Evolutionary conservation across 306 rosid species (phyloP).

Genomic region (Crataegus laevigata): DNA sequence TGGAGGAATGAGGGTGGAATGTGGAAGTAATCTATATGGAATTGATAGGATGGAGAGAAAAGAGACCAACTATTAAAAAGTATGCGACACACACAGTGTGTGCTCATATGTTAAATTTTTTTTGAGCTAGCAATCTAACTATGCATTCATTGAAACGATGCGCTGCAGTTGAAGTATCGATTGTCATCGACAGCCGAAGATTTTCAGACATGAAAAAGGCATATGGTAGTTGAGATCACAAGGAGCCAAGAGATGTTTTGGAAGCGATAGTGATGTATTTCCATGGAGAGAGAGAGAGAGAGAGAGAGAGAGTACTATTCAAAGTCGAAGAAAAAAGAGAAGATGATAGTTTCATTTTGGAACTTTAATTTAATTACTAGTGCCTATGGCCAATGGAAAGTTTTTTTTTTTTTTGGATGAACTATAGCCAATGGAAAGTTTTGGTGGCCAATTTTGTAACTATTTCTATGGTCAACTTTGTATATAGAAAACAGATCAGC

Average conservation of each 20-base stretch:
- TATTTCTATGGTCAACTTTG: background rate
- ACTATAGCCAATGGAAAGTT: background rate
- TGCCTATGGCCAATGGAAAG: background rate
- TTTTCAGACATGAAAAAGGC: conserved; percentile 18
- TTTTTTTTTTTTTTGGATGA: too few species aligned
- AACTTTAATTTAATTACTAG: background rate
- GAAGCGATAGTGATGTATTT: conserved; percentile 23
- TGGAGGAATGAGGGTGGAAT: too few species aligned
- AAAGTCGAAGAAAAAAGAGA: too few species aligned
- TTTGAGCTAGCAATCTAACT: too few species aligned
- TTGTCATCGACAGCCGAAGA: conserved; percentile 5
- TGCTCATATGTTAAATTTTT: too few species aligned
- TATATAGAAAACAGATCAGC: background rate
- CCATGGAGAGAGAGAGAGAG: background rate
- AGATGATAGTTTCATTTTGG: too few species aligned
- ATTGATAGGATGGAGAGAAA: too few species aligned
- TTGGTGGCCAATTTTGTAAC: background rate
- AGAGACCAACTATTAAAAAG: too few species aligned
- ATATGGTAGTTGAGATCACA: conserved; percentile 18
- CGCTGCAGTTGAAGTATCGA: conserved; percentile 22
- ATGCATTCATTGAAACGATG: conserved; percentile 11
- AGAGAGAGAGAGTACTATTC: background rate
- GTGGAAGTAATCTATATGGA: too few species aligned
- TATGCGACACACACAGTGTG: too few species aligned
- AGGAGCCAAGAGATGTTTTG: conserved; percentile 5